Evolutionary conservation across 306 rosid species (phyloP).

Genomic region (Hippophae gyantsensis): DNA sequence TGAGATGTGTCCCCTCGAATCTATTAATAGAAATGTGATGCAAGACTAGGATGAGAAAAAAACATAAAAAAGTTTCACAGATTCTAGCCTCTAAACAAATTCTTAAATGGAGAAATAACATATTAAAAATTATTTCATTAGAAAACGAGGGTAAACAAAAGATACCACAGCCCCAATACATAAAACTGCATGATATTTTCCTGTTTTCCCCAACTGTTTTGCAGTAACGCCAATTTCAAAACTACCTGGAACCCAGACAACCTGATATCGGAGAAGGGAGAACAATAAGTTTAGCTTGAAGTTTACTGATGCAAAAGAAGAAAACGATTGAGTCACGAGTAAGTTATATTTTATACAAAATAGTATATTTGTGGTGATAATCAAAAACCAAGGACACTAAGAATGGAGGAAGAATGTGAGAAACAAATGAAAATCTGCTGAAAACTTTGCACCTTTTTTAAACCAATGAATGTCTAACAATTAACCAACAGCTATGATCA

Average conservation of each 20-base stretch:
- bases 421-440: too few relatives aligned
- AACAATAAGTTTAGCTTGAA: slow-evolving; percentile 15
- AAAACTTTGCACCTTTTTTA: too few relatives aligned
- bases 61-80: slow-evolving; percentile 1
- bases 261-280: slow-evolving; percentile 34
- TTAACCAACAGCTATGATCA: too few relatives aligned
- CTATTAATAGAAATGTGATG: slow-evolving; percentile 31
- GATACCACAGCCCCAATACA: slow-evolving; percentile 98
- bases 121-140: background rate
- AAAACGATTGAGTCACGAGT: background rate
- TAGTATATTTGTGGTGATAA: background rate
- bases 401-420: too few relatives aligned
- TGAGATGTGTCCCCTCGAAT: slow-evolving; percentile 90
- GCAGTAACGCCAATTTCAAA: slow-evolving; percentile 85
- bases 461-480: too few relatives aligned
- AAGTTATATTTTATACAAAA: too few relatives aligned
- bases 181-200: slow-evolving; percentile 64
- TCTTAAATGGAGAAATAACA: slow-evolving; percentile 7
- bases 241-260: slow-evolving; percentile 97
- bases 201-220: slow-evolving; percentile 57
- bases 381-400: too few relatives aligned
- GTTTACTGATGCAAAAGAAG: slow-evolving; percentile 8
- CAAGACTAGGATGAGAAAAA: background rate
- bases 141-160: slow-evolving; percentile 1
- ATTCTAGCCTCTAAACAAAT: background rate